These are phyloP conservation scores for Pseudopyricularia javanii DNA, from an alignment of 2,329 filamentous ascomycete genomes.

Conservation along the genomic window DNA sequence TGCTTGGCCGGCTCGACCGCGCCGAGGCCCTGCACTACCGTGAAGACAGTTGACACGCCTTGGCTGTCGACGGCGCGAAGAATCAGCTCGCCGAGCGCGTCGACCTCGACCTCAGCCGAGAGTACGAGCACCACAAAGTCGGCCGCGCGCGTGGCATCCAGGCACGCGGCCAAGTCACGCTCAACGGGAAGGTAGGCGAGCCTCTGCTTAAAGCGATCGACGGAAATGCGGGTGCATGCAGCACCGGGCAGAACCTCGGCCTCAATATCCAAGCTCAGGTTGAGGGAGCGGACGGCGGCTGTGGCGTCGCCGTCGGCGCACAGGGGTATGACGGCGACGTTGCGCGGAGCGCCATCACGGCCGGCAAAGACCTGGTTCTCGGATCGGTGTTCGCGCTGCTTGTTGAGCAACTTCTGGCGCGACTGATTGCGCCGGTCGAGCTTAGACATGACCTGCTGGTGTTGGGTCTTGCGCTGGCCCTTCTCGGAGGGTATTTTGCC, in stretches of 20 bases:
- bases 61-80: constrained; percentile 83
- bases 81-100: constrained; percentile 72
- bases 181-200: constrained; percentile 71
- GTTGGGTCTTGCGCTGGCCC: constrained; percentile 61
- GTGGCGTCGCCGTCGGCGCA: constrained; percentile 59
- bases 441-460: constrained; percentile 96
- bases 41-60: constrained; percentile 85
- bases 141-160: constrained; percentile 78
- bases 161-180: constrained; percentile 60
- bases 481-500: constrained; percentile 69
- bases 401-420: constrained; percentile 75
- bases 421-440: constrained; percentile 90
- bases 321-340: constrained; percentile 79
- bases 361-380: constrained; percentile 76
- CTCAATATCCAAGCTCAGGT: constrained; percentile 68
- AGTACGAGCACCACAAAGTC: constrained; percentile 86
- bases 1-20: constrained; percentile 70
- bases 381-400: constrained; percentile 71
- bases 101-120: constrained; percentile 72
- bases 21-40: constrained; percentile 69
- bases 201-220: constrained; percentile 93
- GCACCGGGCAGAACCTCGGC: constrained; percentile 38
- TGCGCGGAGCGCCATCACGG: constrained; percentile 71
- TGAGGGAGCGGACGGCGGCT: constrained; percentile 57
- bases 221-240: constrained; percentile 49